phyloP scores from a whole-genome alignment of 2,329 filamentous ascomycete genomes.

The Pseudodiploospora longispora region DNA sequence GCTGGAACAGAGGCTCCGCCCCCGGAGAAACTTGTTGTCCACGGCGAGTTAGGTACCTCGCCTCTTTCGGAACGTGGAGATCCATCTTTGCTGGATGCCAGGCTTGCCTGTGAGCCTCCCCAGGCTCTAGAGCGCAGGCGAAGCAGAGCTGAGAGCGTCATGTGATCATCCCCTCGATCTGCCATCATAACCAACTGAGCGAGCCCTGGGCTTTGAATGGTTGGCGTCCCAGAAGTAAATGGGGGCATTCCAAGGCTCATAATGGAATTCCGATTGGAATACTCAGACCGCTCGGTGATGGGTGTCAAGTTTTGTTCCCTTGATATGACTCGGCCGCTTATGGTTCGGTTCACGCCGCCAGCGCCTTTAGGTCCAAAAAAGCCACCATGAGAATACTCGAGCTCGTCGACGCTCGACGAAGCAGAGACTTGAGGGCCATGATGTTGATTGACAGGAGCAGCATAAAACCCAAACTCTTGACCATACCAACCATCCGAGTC shows the following conservation, averaged over 20 bases:
- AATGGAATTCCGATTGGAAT: conserved; percentile 87
- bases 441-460: conserved; percentile 41
- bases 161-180: conserved; percentile 53
- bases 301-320: conserved; percentile 89
- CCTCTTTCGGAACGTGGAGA: conserved; percentile 42
- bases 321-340: conserved; percentile 65
- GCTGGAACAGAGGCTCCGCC: conserved; percentile 10
- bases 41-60: conserved; percentile 39
- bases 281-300: conserved; percentile 92
- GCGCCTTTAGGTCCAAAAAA: conserved; percentile 72
- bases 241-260: conserved; percentile 54
- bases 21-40: conserved; percentile 10
- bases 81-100: conserved; percentile 47
- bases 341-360: conserved; percentile 50
- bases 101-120: conserved; percentile 70
- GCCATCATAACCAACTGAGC: conserved; percentile 65
- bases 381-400: conserved; percentile 69
- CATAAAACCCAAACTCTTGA: conserved; percentile 94
- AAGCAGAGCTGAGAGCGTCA: conserved; percentile 65
- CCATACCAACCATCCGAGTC: conserved; percentile 94
- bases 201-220: conserved; percentile 61
- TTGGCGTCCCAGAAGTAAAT: conserved; percentile 33
- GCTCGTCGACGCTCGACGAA: conserved; percentile 25
- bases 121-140: conserved; percentile 68
- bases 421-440: conserved; percentile 37